phyloP scores from a whole-genome alignment of 2,329 filamentous ascomycete genomes.

The Coleophoma cylindrospora region DNA sequence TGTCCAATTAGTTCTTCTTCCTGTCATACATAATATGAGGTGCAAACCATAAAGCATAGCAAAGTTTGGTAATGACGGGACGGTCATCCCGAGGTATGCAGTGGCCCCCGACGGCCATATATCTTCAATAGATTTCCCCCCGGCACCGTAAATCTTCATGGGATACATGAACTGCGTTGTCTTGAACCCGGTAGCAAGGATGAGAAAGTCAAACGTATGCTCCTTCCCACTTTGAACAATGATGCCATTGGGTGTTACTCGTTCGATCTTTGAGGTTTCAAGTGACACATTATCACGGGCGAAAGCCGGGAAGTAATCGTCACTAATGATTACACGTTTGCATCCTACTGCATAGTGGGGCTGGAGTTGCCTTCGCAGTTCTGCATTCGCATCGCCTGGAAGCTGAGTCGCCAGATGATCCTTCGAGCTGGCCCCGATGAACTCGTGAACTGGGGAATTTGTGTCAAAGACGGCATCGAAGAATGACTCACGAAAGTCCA shows the following conservation, averaged over 20 bases:
- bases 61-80: conserved; percentile 49
- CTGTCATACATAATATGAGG: conserved; percentile 22
- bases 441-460: conserved; percentile 6
- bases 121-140: conserved; percentile 36
- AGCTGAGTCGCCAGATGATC: conserved; percentile 41
- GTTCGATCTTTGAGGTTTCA: conserved; percentile 42
- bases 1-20: neutral
- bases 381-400: conserved; percentile 33
- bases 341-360: conserved; percentile 50
- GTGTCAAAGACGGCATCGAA: conserved; percentile 35
- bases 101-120: conserved; percentile 49
- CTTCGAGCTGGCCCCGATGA: conserved; percentile 31
- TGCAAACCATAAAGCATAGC: conserved; percentile 46
- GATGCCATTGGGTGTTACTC: conserved; percentile 41
- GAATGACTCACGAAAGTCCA: conserved; percentile 48
- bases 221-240: conserved; percentile 34
- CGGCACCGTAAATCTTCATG: conserved; percentile 43
- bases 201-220: conserved; percentile 48
- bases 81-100: conserved; percentile 45
- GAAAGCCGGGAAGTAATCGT: conserved; percentile 51
- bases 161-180: conserved; percentile 55
- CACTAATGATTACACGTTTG: conserved; percentile 47
- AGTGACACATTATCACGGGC: conserved; percentile 40
- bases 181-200: conserved; percentile 55
- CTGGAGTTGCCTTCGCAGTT: conserved; percentile 46